These are phyloP conservation scores for Cytospora paraplurivora DNA, from an alignment of 2,329 filamentous ascomycete genomes.

Conservation along the genomic window DNA sequence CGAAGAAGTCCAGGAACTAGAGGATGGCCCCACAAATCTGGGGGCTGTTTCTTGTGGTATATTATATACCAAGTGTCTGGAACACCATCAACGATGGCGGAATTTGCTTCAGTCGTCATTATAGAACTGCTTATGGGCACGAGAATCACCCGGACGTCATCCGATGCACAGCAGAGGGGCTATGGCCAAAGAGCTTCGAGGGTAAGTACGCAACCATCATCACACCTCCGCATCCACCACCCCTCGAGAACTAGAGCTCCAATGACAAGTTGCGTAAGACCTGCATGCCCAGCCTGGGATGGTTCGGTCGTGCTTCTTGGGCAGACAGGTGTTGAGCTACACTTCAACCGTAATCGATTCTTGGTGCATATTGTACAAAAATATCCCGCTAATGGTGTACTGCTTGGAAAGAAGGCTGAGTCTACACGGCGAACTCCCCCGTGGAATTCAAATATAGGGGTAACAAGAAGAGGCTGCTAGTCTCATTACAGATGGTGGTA, in stretches of 20 bases:
- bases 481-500: too few species aligned
- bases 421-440: too few species aligned
- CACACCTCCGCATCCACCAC: slow-evolving; percentile 15
- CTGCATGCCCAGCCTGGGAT: slow-evolving; percentile 12
- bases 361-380: background rate
- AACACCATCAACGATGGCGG: background rate
- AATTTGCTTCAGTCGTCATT: slow-evolving; percentile 18
- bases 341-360: background rate
- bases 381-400: background rate
- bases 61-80: background rate
- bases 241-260: background rate
- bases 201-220: slow-evolving; percentile 12
- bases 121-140: slow-evolving; percentile 7
- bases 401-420: background rate
- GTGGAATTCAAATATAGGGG: too few species aligned
- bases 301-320: background rate
- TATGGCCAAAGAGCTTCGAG: slow-evolving; percentile 18
- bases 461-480: too few species aligned
- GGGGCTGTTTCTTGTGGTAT: background rate
- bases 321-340: background rate
- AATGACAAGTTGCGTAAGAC: slow-evolving; percentile 5
- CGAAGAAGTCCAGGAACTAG: background rate
- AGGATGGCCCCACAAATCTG: background rate
- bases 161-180: slow-evolving; percentile 12
- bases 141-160: slow-evolving; percentile 26